phyloP scores from a whole-genome alignment of 2,329 filamentous ascomycete genomes.

The Neopestalotiopsis sp. region DNA sequence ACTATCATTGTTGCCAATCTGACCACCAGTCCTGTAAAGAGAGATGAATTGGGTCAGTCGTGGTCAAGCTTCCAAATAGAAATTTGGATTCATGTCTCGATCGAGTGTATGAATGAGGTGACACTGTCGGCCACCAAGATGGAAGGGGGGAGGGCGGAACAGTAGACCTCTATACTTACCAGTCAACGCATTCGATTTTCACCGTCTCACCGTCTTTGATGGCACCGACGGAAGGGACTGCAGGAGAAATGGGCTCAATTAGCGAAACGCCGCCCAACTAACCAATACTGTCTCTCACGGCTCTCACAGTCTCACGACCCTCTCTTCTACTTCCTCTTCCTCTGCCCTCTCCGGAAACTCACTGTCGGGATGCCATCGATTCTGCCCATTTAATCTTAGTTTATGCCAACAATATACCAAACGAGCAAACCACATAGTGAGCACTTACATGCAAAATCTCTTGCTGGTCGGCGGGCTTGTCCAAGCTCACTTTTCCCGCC shows the following conservation, averaged over 20 bases:
- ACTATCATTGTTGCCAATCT: slow-evolving; percentile 87
- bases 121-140: background rate
- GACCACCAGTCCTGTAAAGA: slow-evolving; percentile 67
- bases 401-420: slow-evolving; percentile 11
- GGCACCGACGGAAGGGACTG: slow-evolving; percentile 75
- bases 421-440: background rate
- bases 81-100: background rate
- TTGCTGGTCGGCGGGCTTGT: slow-evolving; percentile 75
- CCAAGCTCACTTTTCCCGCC: slow-evolving; percentile 74
- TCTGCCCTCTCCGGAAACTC: slow-evolving; percentile 34
- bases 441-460: slow-evolving; percentile 70
- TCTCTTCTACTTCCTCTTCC: background rate
- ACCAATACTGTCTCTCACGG: no score
- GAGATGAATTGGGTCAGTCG: background rate
- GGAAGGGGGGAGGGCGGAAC: background rate
- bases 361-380: slow-evolving; percentile 94
- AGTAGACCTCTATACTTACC: slow-evolving; percentile 43
- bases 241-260: background rate
- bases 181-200: slow-evolving; percentile 92
- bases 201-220: slow-evolving; percentile 87
- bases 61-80: background rate
- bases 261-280: background rate
- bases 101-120: background rate
- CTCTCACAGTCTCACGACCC: background rate
- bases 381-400: slow-evolving; percentile 55